phyloP scores from a whole-genome alignment of 495 filamentous ascomycete genomes.

The Immersiella caudata region DNA sequence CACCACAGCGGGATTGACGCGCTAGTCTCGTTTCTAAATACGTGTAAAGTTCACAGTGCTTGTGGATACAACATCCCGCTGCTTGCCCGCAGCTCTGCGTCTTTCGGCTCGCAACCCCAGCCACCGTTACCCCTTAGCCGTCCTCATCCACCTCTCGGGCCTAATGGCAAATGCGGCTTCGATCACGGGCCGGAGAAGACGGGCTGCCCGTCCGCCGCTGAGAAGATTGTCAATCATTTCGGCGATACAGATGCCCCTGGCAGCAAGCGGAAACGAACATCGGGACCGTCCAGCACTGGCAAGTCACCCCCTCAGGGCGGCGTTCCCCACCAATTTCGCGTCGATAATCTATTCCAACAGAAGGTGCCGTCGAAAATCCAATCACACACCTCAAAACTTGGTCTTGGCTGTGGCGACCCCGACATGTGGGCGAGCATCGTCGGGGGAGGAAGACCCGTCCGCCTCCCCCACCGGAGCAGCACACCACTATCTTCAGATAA shows the following conservation, averaged over 20 bases:
- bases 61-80: constrained; percentile 43
- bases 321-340: no score
- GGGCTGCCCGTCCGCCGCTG: neutral
- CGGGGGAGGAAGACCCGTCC: neutral
- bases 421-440: neutral
- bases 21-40: constrained; percentile 2
- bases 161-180: neutral
- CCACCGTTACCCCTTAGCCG: constrained; percentile 42
- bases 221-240: neutral
- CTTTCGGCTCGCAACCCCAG: constrained; percentile 34
- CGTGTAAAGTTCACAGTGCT: neutral
- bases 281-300: neutral
- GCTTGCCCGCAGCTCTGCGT: constrained; percentile 39
- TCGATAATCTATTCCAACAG: neutral
- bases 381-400: no score
- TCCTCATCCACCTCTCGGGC: constrained; percentile 19
- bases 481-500: neutral
- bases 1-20: constrained; percentile 38
- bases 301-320: neutral
- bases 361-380: neutral
- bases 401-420: neutral
- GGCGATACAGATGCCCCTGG: neutral
- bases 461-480: neutral
- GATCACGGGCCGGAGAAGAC: neutral
- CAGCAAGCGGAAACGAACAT: neutral